Evolutionary conservation across 2,329 filamentous ascomycete species (phyloP).

Genomic region (Xenoacremonium recifei): DNA sequence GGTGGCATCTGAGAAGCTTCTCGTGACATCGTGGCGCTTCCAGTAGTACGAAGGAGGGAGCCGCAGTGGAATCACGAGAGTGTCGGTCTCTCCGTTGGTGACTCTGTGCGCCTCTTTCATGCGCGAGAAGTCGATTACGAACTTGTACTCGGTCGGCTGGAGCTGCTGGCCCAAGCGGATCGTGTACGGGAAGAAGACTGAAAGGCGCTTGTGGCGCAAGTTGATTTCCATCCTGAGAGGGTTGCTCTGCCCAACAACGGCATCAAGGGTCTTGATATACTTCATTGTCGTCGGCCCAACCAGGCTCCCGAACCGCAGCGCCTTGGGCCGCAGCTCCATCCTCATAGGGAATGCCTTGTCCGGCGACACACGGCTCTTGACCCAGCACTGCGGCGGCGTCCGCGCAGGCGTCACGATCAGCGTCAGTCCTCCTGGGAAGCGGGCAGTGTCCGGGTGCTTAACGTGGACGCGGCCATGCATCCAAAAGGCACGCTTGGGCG

Average conservation of each 20-base stretch:
- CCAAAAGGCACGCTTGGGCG: slow-evolving; percentile 54
- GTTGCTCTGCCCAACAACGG: slow-evolving; percentile 5
- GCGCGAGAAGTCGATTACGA: slow-evolving; percentile 44
- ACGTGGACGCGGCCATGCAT: slow-evolving; percentile 28
- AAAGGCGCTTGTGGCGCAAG: slow-evolving; percentile 26
- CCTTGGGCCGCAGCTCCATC: slow-evolving; percentile 41
- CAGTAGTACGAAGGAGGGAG: slow-evolving; percentile 49
- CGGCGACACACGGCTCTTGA: slow-evolving; percentile 16
- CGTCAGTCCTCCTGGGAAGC: slow-evolving; percentile 17
- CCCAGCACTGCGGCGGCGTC: slow-evolving; percentile 9
- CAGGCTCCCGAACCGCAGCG: slow-evolving; percentile 63
- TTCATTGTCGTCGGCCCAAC: slow-evolving; percentile 55
- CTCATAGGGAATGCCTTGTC: slow-evolving; percentile 27
- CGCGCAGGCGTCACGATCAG: slow-evolving; percentile 13
- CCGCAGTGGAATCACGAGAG: slow-evolving; percentile 46
- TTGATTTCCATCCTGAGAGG: slow-evolving; percentile 32
- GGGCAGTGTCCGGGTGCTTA: slow-evolving; percentile 16
- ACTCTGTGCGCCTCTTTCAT: slow-evolving; percentile 43
- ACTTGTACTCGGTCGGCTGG: slow-evolving; percentile 34
- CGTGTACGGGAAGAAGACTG: slow-evolving; percentile 29
- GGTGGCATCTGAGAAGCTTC: slow-evolving; percentile 31
- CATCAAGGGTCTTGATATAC: slow-evolving; percentile 45
- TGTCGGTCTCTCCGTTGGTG: slow-evolving; percentile 26
- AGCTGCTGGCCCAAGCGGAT: slow-evolving; percentile 11
- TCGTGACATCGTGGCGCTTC: slow-evolving; percentile 30